Base-by-base conservation (phyloP, 2,329 filamentous ascomycete genomes). In the Cladosporium sp. region DNA sequence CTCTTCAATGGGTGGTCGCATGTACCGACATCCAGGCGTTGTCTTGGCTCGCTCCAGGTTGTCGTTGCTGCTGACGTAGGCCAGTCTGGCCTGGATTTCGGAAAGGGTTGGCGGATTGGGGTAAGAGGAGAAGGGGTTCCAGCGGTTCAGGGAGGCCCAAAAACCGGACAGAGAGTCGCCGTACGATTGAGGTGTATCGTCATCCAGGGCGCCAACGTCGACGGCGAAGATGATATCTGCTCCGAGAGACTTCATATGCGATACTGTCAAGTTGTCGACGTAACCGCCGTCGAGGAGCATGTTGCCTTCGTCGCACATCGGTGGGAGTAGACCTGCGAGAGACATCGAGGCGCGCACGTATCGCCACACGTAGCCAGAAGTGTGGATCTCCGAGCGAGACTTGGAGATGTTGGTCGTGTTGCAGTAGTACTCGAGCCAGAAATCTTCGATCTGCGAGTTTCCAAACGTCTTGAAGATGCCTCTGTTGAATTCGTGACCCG, bases 381-480 rank as follows among this genome's bases (percentile, higher is more conserved):
- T 96, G 69, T 98, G 93, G 57, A 94, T 91, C 66, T 98, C 93
- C 3, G 83, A 83, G 16, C 92, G 81, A 54, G 87, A 93, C 68
- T 95, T 94, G 72, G 87, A 94, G 70, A 98, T 97, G 68, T 97
- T 98, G 32, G 94, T 98, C 0, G 93, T 97, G 70, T 98, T 98
- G 78, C 94, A 98, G 72, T 98, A 98, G 67, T 89, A 98, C 59
- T 95, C 90, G 9, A 98, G 79, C 93, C 93, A 98, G 63, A 97
- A 98, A 67, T 98, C 93, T 70, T 98, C 93, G 51, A 98, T 97
- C 65, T 97, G 93, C 8, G 88, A 88, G 62, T 96, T 89, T 12
- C 91, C 93, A 66, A 98, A 96, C 0, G 92, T 90, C 69, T 98
- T 98, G 80, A 96, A 98, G 57, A 98, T 96, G 35, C 93, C 93